Evolutionary conservation across 345 rosid genomes (phyloP), one percentile per base, ranked within the genome.

Genomic region (Camelina sativa): DNA sequence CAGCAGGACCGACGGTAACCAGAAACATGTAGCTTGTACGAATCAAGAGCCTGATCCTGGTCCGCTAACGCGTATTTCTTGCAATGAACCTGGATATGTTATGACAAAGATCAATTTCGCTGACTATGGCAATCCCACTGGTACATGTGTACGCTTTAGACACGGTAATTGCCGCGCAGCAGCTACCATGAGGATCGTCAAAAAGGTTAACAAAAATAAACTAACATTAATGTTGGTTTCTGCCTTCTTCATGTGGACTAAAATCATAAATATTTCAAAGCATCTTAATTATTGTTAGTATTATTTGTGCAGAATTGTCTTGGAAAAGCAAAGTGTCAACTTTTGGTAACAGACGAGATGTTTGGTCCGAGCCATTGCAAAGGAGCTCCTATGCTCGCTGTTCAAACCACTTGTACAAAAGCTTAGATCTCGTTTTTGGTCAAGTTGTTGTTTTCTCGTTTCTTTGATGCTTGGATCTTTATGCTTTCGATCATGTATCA

Each of bases 81-180:
- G 72, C 15, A 1, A 22, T 4, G 6, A 38, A 51, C 55, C 55
- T 16, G 63, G 53, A 69, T 32, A 47, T 47, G 48, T 70, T 59
- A 32, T 70, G 11, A 70, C 65, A 13, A 47, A 59, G 35, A 57
- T 59, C 20, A 32, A 59, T 47, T 70, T 70, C 56, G 74, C 56
- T 47, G 74, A 58, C 4, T 70, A 70, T 70, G 74, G 74, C 6
- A 34, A 70, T 57, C 74, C 74, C 20, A 19, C 46, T 20, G 74
- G 74, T 34, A 52, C 47, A 17, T 34, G 76, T 35, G 69, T 35
- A 37, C 17, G 62, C 7, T 62, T 58, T 70, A 47, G 16, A 57
- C 76, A 2, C 19, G 69, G 76, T 16, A 72, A 15, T 17, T 72
- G 76, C 32, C 32, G 69, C 5, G 3, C 76, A 50, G 30, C 8